phyloP scores from a whole-genome alignment of 2,329 filamentous ascomycete genomes.

The Exophiala lecanii-corni region DNA sequence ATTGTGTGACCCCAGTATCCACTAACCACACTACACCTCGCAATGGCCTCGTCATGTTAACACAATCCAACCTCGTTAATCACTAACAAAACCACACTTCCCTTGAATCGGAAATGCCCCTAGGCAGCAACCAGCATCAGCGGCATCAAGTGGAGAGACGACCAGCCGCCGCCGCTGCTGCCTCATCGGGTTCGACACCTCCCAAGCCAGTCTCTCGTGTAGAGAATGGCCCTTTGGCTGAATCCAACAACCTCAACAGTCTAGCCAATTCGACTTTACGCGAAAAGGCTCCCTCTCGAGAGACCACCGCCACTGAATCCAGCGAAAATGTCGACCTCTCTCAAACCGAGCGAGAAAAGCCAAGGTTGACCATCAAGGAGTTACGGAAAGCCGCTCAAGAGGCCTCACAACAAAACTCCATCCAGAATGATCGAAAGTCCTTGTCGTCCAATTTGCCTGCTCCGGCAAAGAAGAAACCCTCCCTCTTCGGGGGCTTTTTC shows the following conservation, averaged over 20 bases:
- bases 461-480: slow-evolving; percentile 31
- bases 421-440: neutral
- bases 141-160: too few relatives aligned
- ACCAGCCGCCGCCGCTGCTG: too few relatives aligned
- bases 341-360: slow-evolving; percentile 3
- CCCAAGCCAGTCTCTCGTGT: too few relatives aligned
- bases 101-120: too few relatives aligned
- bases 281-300: neutral
- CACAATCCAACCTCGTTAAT: too few relatives aligned
- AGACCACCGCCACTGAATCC: neutral
- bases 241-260: too few relatives aligned
- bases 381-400: slow-evolving; percentile 14
- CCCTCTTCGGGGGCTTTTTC: slow-evolving; percentile 42
- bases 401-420: slow-evolving; percentile 1
- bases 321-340: neutral
- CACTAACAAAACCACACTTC: too few relatives aligned
- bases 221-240: neutral
- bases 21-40: too few relatives aligned
- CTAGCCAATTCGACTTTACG: neutral
- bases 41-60: too few relatives aligned
- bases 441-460: slow-evolving; percentile 3
- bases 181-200: too few relatives aligned
- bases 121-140: too few relatives aligned
- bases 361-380: slow-evolving; percentile 17
- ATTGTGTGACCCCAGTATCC: too few relatives aligned